Base-by-base conservation (phyloP, 2,329 filamentous ascomycete genomes). In the Endothia cerciana region DNA sequence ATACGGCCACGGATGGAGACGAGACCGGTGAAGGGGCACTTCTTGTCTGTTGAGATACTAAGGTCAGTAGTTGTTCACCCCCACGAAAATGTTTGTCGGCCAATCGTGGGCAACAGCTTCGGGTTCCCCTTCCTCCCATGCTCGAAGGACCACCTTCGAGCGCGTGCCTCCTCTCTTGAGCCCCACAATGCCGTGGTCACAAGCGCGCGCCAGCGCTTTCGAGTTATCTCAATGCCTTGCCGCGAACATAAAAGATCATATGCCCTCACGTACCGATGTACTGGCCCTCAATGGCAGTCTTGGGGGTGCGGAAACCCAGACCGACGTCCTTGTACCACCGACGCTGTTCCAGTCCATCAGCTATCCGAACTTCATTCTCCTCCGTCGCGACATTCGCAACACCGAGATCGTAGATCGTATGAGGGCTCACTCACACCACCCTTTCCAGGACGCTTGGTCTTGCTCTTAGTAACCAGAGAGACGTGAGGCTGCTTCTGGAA, bases 401-500 rank as follows among this genome's bases (percentile, higher is more conserved):
- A 55, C 33, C 62, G 43, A 28, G 11, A 22, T 58, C 33, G 33
- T 40, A 15, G 28, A 22, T 61, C 11, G 22, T 30, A 45, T 45
- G n/a, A 28, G 41, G 57, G 41, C 22, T 82, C 85, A 94, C 94
- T 90, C 85, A 92, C 91, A 77, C 92, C 93, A 82, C 89, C 91
- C 90, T 97, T 96, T 82, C 93, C 93, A 77, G 91, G 91, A 82
- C 90, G 90, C 84, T 91, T 90, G 80, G 89, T 84, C 88, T 93
- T 93, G 82, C 87, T 85, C 91, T 99, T 99, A 81, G 91, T 87
- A 91, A 98, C 97, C 79, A 92, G 89, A 92, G 98, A 99, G 89
- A 99, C 97, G 86, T 99, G 95, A 83, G 95, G 95, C 89, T 99
- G 94, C 91, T 99, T 99, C 86, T 98, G 95, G 92, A 92, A 99